These are phyloP conservation scores for Melastoma malabathricum DNA, from an alignment of 345 rosid genomes.

Conservation along the genomic window DNA sequence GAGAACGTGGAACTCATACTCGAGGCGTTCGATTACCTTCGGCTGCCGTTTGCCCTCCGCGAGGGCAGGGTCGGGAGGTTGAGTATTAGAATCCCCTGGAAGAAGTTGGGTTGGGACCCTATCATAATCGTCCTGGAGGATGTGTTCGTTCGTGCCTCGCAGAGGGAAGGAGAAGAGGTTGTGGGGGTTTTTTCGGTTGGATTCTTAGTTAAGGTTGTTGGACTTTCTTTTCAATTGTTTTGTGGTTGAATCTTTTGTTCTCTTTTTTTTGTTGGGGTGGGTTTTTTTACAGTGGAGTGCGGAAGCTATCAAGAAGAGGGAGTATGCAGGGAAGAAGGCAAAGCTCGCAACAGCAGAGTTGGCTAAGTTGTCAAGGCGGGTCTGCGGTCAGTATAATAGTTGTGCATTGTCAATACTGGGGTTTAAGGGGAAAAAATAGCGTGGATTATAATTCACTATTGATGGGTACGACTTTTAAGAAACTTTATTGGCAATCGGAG, in stretches of 20 bases:
- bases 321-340: constrained; percentile 79
- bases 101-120: constrained; percentile 61
- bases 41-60: constrained; percentile 65
- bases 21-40: constrained; percentile 86
- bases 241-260: neutral
- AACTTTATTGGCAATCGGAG: no score
- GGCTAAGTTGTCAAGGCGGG: constrained; percentile 61
- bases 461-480: no score
- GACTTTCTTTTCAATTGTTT: neutral
- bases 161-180: constrained; percentile 56
- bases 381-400: constrained; percentile 38
- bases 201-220: neutral
- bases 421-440: neutral
- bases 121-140: constrained; percentile 57
- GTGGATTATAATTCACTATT: no score
- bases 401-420: neutral
- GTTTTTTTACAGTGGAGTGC: constrained; percentile 16
- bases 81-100: constrained; percentile 79
- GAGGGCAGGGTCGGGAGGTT: constrained; percentile 69
- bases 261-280: no score
- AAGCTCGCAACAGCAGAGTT: constrained; percentile 93
- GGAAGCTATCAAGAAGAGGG: constrained; percentile 70
- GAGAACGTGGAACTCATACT: constrained; percentile 72
- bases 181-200: neutral
- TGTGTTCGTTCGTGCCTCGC: constrained; percentile 57